phyloP scores from a whole-genome alignment of 495 filamentous ascomycete species.

The Penicillium taxi region DNA sequence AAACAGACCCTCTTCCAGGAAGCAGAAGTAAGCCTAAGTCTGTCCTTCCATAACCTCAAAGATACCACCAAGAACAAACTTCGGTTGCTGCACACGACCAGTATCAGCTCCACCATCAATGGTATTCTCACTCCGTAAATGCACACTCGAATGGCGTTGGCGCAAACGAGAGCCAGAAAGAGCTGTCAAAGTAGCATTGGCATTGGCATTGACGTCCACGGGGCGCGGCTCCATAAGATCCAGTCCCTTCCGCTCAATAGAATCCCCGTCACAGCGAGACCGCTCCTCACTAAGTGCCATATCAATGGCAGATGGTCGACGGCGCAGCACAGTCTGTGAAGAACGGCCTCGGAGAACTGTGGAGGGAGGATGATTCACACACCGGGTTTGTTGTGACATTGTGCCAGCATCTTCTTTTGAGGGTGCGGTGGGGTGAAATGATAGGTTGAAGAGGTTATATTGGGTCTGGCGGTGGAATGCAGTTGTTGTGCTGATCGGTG shows the following conservation, averaged over 20 bases:
- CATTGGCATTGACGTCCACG: slow-evolving; percentile 26
- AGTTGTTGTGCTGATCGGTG: slow-evolving; percentile 18
- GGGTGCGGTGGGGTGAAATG: slow-evolving; percentile 19
- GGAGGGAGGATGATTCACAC: slow-evolving; percentile 20
- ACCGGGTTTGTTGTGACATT: slow-evolving; percentile 6
- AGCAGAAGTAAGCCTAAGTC: slow-evolving; percentile 14
- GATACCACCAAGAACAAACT: slow-evolving; percentile 41
- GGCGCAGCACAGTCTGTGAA: slow-evolving; percentile 29
- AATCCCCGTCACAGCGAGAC: slow-evolving; percentile 27
- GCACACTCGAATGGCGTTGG: not conserved
- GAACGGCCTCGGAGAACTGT: slow-evolving; percentile 29
- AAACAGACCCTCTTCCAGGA: not conserved
- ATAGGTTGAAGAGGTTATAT: slow-evolving; percentile 23
- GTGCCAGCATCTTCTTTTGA: slow-evolving; percentile 14
- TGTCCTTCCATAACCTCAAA: slow-evolving; percentile 43
- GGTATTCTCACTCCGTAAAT: not conserved
- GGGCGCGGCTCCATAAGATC: slow-evolving; percentile 41
- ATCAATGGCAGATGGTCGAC: slow-evolving; percentile 38
- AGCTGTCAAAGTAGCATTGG: not conserved
- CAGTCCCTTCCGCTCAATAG: slow-evolving; percentile 35
- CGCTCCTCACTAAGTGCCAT: slow-evolving; percentile 36
- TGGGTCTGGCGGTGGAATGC: slow-evolving; percentile 6
- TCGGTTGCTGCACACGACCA: slow-evolving; percentile 18
- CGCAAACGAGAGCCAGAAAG: no score
- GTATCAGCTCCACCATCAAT: not conserved